Evolutionary conservation across 257 asterid species (phyloP).

Genomic region (Ehretia macrophylla): DNA sequence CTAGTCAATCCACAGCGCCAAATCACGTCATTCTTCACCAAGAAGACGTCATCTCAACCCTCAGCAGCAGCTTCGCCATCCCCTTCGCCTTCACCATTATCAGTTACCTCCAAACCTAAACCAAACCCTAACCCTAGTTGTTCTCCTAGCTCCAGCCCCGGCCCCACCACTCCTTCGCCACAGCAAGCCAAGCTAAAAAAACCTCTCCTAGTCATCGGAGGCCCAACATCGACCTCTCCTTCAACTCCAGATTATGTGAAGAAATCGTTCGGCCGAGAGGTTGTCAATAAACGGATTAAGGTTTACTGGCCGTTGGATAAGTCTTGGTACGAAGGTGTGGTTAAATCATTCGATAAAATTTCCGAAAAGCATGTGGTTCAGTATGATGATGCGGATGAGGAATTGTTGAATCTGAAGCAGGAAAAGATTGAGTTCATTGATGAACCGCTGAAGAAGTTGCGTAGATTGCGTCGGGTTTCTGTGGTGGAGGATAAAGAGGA

Average conservation of each 20-base stretch:
- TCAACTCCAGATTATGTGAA: constrained; percentile 21
- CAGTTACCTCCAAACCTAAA: constrained; percentile 22
- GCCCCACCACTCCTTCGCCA: constrained; percentile 46
- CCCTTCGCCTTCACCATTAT: constrained; percentile 6
- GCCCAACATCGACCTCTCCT: constrained; percentile 27
- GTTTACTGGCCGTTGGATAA: constrained; percentile 86
- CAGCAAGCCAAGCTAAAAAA: constrained; percentile 40
- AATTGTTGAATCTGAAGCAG: constrained; percentile 42
- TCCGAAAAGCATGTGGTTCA: constrained; percentile 79
- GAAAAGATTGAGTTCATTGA: constrained; percentile 70
- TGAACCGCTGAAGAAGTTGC: constrained; percentile 47
- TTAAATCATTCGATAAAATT: constrained; percentile 53
- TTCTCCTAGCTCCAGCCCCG: constrained; percentile 20
- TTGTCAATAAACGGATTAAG: constrained; percentile 50
- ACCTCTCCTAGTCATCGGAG: constrained; percentile 44
- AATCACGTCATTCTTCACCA: constrained; percentile 81
- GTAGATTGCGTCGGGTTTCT: constrained; percentile 48
- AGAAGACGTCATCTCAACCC: constrained; percentile 34
- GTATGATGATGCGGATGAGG: constrained; percentile 89
- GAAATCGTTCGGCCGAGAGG: constrained; percentile 48
- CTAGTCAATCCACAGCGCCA: constrained; percentile 78
- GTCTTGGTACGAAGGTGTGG: constrained; percentile 75
- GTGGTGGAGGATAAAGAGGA: constrained; percentile 52
- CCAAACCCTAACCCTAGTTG: constrained; percentile 39
- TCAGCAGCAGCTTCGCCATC: constrained; percentile 39